Evolutionary conservation across 495 filamentous ascomycete species (phyloP).

Genomic region (Penicillium psychrofluorescens): DNA sequence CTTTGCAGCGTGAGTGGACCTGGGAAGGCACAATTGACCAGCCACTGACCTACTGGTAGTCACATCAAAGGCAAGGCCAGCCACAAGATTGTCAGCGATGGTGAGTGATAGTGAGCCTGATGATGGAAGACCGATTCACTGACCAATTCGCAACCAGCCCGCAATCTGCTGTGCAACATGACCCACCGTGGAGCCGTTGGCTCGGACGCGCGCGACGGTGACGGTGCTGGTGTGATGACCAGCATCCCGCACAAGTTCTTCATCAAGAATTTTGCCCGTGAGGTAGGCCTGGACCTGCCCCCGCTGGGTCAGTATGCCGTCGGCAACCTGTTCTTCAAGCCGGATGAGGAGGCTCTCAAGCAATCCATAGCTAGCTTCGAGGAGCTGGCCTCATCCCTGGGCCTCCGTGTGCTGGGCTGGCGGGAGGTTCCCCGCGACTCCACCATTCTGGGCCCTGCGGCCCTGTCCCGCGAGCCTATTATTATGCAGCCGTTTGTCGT

Average conservation of each 20-base stretch:
- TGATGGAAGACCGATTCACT: not conserved
- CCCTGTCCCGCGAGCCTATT: constrained; percentile 85
- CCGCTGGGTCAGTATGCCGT: constrained; percentile 91
- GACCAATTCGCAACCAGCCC: constrained; percentile 46
- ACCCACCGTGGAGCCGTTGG: constrained; percentile 98
- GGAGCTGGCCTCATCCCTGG: constrained; percentile 80
- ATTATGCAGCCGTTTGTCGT: constrained; percentile 97
- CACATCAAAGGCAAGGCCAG: constrained; percentile 96
- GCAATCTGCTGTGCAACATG: constrained; percentile 98
- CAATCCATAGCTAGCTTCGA: constrained; percentile 86
- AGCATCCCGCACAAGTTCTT: constrained; percentile 99
- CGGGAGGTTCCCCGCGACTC: constrained; percentile 92
- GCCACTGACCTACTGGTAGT: constrained; percentile 33
- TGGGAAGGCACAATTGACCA: constrained; percentile 3
- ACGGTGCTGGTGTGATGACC: constrained; percentile 98
- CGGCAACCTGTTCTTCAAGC: constrained; percentile 98
- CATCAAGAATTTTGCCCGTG: constrained; percentile 92
- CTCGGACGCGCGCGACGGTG: constrained; percentile 94
- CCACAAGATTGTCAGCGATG: constrained; percentile 99
- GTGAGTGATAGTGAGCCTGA: constrained; percentile 41
- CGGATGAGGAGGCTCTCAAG: constrained; percentile 76
- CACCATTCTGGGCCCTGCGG: constrained; percentile 85
- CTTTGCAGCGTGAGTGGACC: constrained; percentile 80
- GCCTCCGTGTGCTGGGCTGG: constrained; percentile 91
- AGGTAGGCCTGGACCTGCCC: constrained; percentile 79